Conservation (phyloP, 2,329 filamentous ascomycete genomes). For the Pleurostoma richardsiae region DNA sequence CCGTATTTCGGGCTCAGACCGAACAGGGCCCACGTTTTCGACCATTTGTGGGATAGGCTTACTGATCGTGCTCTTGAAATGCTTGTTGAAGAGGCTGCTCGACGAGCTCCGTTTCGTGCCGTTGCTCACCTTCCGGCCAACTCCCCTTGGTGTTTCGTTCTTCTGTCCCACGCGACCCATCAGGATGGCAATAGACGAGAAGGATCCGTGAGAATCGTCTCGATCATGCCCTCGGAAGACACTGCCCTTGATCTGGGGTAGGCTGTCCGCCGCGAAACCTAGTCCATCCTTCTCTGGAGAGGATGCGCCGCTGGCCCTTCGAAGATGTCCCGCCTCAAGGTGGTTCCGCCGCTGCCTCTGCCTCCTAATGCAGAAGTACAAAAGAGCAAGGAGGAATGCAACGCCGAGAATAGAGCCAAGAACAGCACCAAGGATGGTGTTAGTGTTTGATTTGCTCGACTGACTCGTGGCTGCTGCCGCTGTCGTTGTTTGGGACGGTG, state of each 20-base stretch:
- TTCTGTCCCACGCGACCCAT: constrained; percentile 56
- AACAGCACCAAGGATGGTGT: constrained; percentile 71
- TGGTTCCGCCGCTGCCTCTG: constrained; percentile 51
- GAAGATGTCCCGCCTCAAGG: constrained; percentile 38
- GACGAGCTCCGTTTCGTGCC: constrained; percentile 46
- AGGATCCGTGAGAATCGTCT: constrained; percentile 50
- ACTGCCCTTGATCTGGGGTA: constrained; percentile 25
- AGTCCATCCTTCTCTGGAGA: constrained; percentile 55
- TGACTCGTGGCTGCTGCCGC: constrained; percentile 13
- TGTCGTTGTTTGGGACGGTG: constrained; percentile 16
- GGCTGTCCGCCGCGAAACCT: constrained; percentile 38
- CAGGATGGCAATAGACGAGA: constrained; percentile 60
- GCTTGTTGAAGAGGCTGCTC: constrained; percentile 55
- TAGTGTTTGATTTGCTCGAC: constrained; percentile 24
- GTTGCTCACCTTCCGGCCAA: constrained; percentile 38
- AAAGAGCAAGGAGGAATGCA: constrained; percentile 61
- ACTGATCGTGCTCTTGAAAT: constrained; percentile 59
- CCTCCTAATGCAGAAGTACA: constrained; percentile 65
- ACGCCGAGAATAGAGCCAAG: constrained; percentile 77
- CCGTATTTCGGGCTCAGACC: constrained; percentile 20
- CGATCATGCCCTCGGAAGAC: constrained; percentile 47
- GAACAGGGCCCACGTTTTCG: constrained; percentile 12
- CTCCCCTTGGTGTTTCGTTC: constrained; percentile 41
- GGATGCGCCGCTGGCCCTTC: constrained; percentile 34
- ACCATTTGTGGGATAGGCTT: constrained; percentile 51